phyloP scores from a whole-genome alignment of 768 basidiomycete species.

The Pleurotus ostreatus region DNA sequence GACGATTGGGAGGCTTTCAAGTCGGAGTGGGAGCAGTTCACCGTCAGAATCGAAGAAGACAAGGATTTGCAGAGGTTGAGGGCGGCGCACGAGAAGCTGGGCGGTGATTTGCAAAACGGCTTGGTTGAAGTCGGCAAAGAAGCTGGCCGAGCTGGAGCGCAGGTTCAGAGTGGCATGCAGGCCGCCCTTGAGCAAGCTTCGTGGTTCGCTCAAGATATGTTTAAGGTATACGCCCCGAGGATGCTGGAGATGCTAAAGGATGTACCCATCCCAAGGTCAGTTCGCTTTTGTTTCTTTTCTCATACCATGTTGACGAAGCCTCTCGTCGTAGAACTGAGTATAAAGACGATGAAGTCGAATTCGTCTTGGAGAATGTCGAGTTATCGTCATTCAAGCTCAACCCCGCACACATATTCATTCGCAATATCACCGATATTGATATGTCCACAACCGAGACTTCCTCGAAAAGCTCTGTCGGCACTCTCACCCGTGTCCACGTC shows the following conservation, averaged over 20 bases:
- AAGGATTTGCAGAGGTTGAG: constrained; percentile 43
- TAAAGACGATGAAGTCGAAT: constrained; percentile 63
- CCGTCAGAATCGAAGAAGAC: constrained; percentile 43
- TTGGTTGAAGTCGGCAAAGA: constrained; percentile 29
- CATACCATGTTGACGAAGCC: not conserved
- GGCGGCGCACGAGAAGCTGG: constrained; percentile 45
- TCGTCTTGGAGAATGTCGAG: constrained; percentile 72
- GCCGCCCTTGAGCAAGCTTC: constrained; percentile 56
- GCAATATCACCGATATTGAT: constrained; percentile 32
- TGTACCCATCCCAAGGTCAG: constrained; percentile 66
- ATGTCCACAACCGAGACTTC: constrained; percentile 32
- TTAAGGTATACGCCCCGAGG: constrained; percentile 74
- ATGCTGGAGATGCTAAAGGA: constrained; percentile 47
- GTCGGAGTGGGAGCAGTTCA: constrained; percentile 39
- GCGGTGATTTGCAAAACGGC: constrained; percentile 42
- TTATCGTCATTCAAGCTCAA: constrained; percentile 63
- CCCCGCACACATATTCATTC: constrained; percentile 27
- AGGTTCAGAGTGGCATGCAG: constrained; percentile 35
- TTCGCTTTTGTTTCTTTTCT: not conserved
- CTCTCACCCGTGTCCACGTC: constrained; percentile 60
- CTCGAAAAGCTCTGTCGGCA: constrained; percentile 50
- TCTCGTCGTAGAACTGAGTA: constrained; percentile 55
- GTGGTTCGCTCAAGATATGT: constrained; percentile 80
- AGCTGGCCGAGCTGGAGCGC: constrained; percentile 12
- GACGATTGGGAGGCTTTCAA: constrained; percentile 41